Conservation (phyloP, 2,329 filamentous ascomycete species). For the Cucurbitaria berberidis region DNA sequence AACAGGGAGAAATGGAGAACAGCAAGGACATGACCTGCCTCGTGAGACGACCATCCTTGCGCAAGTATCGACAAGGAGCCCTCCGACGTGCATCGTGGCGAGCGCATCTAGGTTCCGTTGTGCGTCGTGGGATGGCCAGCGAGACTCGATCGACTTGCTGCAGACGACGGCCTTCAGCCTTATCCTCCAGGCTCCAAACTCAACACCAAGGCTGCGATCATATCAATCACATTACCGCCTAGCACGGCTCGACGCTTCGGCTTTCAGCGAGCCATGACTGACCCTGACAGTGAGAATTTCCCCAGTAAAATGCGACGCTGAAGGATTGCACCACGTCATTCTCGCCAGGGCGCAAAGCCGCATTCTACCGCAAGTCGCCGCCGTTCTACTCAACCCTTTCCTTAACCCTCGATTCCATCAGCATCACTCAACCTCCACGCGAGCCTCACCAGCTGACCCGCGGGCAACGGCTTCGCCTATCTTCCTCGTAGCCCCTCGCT, state of each 20-base stretch:
- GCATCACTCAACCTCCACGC: constrained; percentile 22
- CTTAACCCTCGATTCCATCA: constrained; percentile 12
- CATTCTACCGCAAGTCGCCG: constrained; percentile 3
- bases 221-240: too few species aligned
- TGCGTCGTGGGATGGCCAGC: constrained; percentile 28
- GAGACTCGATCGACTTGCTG: constrained; percentile 30
- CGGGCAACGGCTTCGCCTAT: constrained; percentile 19
- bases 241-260: constrained; percentile 6
- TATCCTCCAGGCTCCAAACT: constrained; percentile 33
- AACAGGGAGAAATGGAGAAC: constrained; percentile 18
- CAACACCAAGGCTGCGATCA: constrained; percentile 14
- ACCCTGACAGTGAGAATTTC: background rate
- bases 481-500: constrained; percentile 6
- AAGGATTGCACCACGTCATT: constrained; percentile 11
- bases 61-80: constrained; percentile 14
- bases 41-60: constrained; percentile 24
- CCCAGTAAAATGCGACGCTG: background rate
- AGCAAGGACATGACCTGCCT: constrained; percentile 24
- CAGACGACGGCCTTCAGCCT: constrained; percentile 38
- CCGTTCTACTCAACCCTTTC: constrained; percentile 1
- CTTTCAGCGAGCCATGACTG: constrained; percentile 11
- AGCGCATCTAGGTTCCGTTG: constrained; percentile 19
- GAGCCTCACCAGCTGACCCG: constrained; percentile 28
- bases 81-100: constrained; percentile 22
- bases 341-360: background rate